Evolutionary conservation across 306 rosid genomes (phyloP), one percentile per base, ranked within the genome.

Genomic region (Myrica gale): DNA sequence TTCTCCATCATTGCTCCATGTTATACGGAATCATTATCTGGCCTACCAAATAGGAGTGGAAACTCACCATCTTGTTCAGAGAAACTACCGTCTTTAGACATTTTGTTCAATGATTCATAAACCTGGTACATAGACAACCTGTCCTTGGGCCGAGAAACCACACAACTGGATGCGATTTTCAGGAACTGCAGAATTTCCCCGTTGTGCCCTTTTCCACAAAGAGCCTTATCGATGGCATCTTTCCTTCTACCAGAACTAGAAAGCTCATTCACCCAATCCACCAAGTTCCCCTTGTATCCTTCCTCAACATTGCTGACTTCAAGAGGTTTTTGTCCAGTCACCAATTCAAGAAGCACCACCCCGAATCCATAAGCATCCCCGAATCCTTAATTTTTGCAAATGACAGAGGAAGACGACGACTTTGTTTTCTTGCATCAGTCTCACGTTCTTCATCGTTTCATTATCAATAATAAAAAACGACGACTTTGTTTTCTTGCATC

Each of bases 121-220:
- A 88, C 97, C 81, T 92, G 97, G 85, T 85, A 92, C 99, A 95
- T 92, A 6, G 99, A 92, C 92, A 87, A 87, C 91, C 99, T 89
- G 69, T 92, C 97, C 73, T 85, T 90, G 23, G 99, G 92, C 39
- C 93, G 86, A 76, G 92, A 78, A 78, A 87, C 83, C 62, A 92
- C 89, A 66, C 97, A 92, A 70, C 78, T 85, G 39, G 74, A 65
- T 4, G 97, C 97, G 20, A 92, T 77, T 76, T 87, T 95, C 81
- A 95, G 79, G 75, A 90, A 78, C 88, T 92, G 92, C 66, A 89
- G 67, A 82, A 90, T 90, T 79, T 95, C 97, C 73, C 92, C 97
- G 0, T 95, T 97, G 0, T 90, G 80, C 15, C 93, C 97, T 65
- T 77, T 85, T 44, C 97, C 97, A 51, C 81, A 60, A 57, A 95